These are phyloP conservation scores for Dacryopinax primogenitus DNA, from an alignment of 768 basidiomycete species.

Conservation along the genomic window DNA sequence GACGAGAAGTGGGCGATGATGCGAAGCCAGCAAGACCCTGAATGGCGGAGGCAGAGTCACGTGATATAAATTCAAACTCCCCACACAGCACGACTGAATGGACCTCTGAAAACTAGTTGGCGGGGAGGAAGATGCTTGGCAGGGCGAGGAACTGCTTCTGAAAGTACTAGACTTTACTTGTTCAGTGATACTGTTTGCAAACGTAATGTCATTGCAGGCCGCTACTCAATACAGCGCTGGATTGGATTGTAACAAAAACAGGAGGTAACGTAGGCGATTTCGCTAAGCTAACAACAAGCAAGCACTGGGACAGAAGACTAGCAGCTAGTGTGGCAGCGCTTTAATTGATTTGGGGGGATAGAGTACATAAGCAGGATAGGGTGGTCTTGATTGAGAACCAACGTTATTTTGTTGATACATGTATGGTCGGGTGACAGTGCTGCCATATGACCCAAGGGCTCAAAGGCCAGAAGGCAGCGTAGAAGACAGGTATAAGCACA, in stretches of 20 bases:
- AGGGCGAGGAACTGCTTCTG: no score
- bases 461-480: neutral
- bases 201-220: constrained; percentile 6
- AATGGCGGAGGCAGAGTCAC: constrained; percentile 6
- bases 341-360: neutral
- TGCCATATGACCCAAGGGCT: neutral
- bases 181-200: no score
- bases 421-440: constrained; percentile 5
- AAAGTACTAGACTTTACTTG: no score
- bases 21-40: constrained; percentile 10
- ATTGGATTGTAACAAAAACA: neutral
- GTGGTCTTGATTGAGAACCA: neutral
- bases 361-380: neutral
- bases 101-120: no score
- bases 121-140: no score
- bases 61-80: neutral
- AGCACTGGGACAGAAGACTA: neutral
- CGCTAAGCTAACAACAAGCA: neutral
- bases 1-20: neutral
- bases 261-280: neutral
- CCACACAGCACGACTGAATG: no score
- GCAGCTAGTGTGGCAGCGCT: neutral
- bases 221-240: constrained; percentile 2
- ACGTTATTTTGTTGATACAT: constrained; percentile 6
- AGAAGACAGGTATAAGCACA: neutral